Base-by-base conservation (phyloP, 352 stramenopile genomes). In the Globisporangium uncinulatum region DNA sequence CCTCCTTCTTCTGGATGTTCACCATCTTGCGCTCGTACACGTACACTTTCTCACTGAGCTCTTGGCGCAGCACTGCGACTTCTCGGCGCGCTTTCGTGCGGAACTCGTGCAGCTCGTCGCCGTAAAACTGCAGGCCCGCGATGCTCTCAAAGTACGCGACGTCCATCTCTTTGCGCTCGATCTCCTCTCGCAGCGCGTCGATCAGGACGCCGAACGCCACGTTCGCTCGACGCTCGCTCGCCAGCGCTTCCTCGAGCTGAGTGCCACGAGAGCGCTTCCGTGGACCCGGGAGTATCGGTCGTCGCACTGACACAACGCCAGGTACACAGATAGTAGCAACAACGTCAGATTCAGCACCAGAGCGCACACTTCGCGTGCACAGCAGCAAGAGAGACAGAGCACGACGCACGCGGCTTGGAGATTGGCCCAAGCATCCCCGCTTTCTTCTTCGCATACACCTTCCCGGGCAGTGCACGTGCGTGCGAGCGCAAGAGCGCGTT, bases 141-240 rank as follows among this genome's bases (percentile, higher is more conserved):
- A 86, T 73, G 51, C 76, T 92, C 57, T 92, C 82, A 36, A 88
- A 87, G 43, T 85, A 87, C 20, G 82, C 82, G 10, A 89, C 56
- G 54, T 92, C 79, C 82, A 92, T 92, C 44, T 80, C 68, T 50
- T 89, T 87, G 20, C 79, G 74, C 55, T 92, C 82, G 10, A 76
- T 87, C 47, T 89, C 73, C 43, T 94, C 79, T 8, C 76, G 71
- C 32, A 90, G 49, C 1, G 57, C 56, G 32, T 90, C 74, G 29
- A 92, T 67, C 0, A 71, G 45, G 4, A 83, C 13, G 3, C 72
- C 73, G 34, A 90, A 64, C 31, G 73, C 59, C 1, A 56, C 21
- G 41, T 86, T 84, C 15, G 68, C 70, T 42, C 61, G 56, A 29
- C 63, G 63, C n/a, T 90, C 76, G n/a, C 57, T 50, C 19, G 66